Conservation (phyloP, 352 stramenopile species). For the Hyaloperonospora arabidopsidis region DNA sequence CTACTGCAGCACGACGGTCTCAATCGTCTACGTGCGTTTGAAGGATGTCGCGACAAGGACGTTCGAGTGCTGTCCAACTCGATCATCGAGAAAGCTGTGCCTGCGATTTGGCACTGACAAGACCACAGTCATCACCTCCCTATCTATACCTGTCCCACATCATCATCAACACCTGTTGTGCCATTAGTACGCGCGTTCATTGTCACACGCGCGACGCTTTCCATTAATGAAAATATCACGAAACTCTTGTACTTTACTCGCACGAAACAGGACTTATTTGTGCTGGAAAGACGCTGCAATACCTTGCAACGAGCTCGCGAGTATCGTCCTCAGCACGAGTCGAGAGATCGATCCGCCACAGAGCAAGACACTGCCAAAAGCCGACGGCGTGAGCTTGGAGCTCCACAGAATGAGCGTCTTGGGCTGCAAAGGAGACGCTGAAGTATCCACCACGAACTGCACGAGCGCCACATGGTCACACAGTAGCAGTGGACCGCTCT, state of each 20-base stretch:
- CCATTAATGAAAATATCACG: neutral
- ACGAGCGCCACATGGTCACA: conserved; percentile 50
- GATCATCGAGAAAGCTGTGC: conserved; percentile 79
- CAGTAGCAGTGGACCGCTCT: conserved; percentile 38
- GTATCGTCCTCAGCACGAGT: conserved; percentile 25
- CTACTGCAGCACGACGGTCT: conserved; percentile 65
- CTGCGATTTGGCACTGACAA: conserved; percentile 68
- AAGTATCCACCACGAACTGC: conserved; percentile 41
- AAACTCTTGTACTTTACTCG: neutral
- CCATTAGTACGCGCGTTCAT: conserved; percentile 6
- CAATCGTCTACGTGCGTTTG: conserved; percentile 55
- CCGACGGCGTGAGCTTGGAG: conserved; percentile 48
- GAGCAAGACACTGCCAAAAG: conserved; percentile 39
- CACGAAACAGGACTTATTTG: conserved; percentile 8
- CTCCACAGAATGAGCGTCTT: conserved; percentile 57
- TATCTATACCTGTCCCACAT: conserved; percentile 9
- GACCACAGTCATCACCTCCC: neutral
- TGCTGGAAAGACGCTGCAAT: conserved; percentile 19
- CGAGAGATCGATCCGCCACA: conserved; percentile 47
- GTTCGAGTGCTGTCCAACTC: conserved; percentile 51
- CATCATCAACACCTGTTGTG: conserved; percentile 16
- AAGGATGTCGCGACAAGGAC: conserved; percentile 41
- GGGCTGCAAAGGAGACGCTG: conserved; percentile 14
- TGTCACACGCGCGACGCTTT: conserved; percentile 13
- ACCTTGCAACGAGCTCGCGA: conserved; percentile 26